Percentiles rank a stretch among this genome's conserved stretches.
Conservation (phyloP, 1,284 basidiomycete species). For the Ustilago shanxiensis region DNA sequence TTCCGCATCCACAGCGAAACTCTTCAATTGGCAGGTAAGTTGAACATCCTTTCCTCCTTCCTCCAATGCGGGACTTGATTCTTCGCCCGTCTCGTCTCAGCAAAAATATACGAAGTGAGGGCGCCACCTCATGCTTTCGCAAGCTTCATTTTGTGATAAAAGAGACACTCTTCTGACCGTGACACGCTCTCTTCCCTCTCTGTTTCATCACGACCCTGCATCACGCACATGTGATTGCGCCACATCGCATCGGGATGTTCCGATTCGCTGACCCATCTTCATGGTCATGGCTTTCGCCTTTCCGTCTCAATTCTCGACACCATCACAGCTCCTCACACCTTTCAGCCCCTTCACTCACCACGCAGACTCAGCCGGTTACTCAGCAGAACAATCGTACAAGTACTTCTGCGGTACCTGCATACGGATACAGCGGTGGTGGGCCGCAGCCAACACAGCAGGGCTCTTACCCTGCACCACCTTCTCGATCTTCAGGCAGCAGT, state of each 20-base stretch:
- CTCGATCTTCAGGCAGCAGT: slow-evolving; percentile 28
- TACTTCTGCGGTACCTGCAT: neutral
- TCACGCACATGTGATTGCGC: slow-evolving; percentile 7
- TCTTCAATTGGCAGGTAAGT: slow-evolving; percentile 25
- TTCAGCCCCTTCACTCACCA: neutral
- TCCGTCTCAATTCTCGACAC: neutral
- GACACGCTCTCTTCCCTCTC: neutral
- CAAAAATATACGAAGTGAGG: neutral
- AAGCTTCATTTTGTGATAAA: slow-evolving; percentile 4
- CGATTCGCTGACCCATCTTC: neutral
- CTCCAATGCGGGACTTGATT: neutral
- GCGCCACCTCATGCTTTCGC: neutral
- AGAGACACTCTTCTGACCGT: neutral
- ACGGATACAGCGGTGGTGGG: neutral
- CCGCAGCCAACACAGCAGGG: slow-evolving; percentile 7
- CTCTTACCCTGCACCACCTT: slow-evolving; percentile 5
- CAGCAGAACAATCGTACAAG: neutral
- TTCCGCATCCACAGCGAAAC: slow-evolving; percentile 10
- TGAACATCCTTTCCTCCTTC: neutral
- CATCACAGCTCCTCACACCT: slow-evolving; percentile 15
- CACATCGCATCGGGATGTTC: neutral
- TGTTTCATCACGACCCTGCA: neutral
- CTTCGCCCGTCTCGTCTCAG: neutral
- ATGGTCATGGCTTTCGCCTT: neutral
- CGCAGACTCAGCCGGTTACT: neutral